Percentiles rank a stretch among this genome's conserved stretches.
Evolutionary conservation across 1,284 basidiomycete species (phyloP).

Genomic region (Leccinum huronense): DNA sequence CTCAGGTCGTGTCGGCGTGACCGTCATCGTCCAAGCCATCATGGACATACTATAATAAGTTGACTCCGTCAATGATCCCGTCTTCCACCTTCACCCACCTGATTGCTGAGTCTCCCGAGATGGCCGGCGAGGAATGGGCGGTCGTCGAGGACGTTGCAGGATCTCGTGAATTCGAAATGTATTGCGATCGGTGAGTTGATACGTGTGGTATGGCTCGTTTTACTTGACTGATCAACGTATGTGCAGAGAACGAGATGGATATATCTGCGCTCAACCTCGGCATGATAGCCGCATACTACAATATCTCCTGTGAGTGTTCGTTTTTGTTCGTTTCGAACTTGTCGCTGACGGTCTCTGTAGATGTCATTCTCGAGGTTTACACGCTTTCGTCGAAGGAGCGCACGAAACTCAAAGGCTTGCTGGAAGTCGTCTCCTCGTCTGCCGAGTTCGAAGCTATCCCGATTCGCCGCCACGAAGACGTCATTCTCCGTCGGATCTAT

Average conservation of each 20-base stretch:
- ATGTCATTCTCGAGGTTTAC: slow-evolving; percentile 96
- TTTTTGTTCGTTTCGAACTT: background rate
- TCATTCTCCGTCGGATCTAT: slow-evolving; percentile 76
- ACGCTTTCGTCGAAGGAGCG: slow-evolving; percentile 92
- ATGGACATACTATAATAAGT: slow-evolving; percentile 72
- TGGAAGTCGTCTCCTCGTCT: slow-evolving; percentile 64
- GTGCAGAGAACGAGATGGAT: slow-evolving; percentile 88
- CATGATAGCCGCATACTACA: slow-evolving; percentile 96
- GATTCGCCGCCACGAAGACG: slow-evolving; percentile 89
- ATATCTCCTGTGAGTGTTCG: slow-evolving; percentile 70
- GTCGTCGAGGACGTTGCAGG: slow-evolving; percentile 68
- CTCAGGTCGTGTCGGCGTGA: slow-evolving; percentile 38
- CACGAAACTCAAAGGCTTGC: slow-evolving; percentile 95
- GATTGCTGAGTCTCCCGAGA: slow-evolving; percentile 45
- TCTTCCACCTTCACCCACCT: slow-evolving; percentile 56
- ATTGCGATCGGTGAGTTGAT: slow-evolving; percentile 77
- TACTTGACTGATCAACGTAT: slow-evolving; percentile 12
- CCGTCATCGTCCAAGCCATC: slow-evolving; percentile 8
- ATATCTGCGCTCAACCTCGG: slow-evolving; percentile 85
- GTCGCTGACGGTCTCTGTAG: slow-evolving; percentile 37
- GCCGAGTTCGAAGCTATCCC: slow-evolving; percentile 96
- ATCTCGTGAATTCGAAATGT: slow-evolving; percentile 93
- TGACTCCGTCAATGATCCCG: slow-evolving; percentile 43
- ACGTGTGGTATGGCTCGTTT: background rate
- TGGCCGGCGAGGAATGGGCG: slow-evolving; percentile 38